These are phyloP conservation scores for Pseudogymnoascus sp. DNA, from an alignment of 2,329 filamentous ascomycete genomes.

Conservation along the genomic window DNA sequence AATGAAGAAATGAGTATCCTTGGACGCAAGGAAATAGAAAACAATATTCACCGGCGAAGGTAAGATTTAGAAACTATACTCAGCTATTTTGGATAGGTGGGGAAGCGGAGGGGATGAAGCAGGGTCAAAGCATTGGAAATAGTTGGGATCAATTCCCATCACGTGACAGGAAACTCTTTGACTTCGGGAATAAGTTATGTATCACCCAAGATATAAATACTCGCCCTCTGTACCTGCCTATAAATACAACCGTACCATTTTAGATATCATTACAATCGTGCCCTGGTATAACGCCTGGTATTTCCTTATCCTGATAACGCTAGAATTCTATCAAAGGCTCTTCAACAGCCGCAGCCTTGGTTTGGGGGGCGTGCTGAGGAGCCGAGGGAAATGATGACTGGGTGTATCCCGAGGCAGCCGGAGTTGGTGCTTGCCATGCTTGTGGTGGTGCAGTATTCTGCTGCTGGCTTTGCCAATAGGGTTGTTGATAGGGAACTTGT, in stretches of 20 bases:
- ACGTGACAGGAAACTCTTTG: background rate
- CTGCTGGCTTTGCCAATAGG: constrained; percentile 44
- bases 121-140: background rate
- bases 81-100: background rate
- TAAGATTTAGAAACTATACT: background rate
- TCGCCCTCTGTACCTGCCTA: background rate
- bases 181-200: background rate
- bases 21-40: background rate
- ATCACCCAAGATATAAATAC: background rate
- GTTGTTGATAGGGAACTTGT: constrained; percentile 29
- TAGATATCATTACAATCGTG: constrained; percentile 3
- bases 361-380: constrained; percentile 51
- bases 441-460: constrained; percentile 35
- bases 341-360: constrained; percentile 53
- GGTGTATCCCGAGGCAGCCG: constrained; percentile 42
- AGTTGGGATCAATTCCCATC: background rate
- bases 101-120: background rate
- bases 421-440: constrained; percentile 29
- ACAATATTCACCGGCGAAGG: background rate
- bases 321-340: constrained; percentile 75
- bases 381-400: constrained; percentile 59
- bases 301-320: constrained; percentile 8
- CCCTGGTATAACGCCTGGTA: constrained; percentile 7
- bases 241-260: constrained; percentile 3
- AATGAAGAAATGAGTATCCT: background rate